These are phyloP conservation scores for Solanum microdontum DNA, from an alignment of 257 asterid species.

Conservation along the genomic window DNA sequence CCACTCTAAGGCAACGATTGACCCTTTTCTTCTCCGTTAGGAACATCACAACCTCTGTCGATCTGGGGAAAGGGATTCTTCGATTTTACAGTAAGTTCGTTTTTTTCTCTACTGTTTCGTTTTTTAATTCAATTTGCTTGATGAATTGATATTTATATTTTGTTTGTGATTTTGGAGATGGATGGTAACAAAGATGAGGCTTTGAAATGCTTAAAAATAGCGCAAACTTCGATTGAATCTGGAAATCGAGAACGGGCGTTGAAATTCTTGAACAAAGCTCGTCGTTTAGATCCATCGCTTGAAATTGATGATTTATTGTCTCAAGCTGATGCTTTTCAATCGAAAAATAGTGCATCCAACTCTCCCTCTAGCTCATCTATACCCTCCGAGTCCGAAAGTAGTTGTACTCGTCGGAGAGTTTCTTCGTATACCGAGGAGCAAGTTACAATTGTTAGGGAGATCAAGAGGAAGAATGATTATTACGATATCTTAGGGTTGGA, in stretches of 20 bases:
- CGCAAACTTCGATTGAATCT: slow-evolving; percentile 50
- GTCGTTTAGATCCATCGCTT: slow-evolving; percentile 63
- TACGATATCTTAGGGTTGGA: slow-evolving; percentile 84
- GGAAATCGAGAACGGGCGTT: slow-evolving; percentile 66
- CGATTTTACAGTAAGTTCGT: background rate
- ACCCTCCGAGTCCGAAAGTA: background rate
- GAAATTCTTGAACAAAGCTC: slow-evolving; percentile 75
- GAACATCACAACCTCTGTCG: background rate
- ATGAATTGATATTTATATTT: background rate
- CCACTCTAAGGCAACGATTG: background rate
- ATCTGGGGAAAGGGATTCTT: background rate
- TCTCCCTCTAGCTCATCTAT: slow-evolving; percentile 19
- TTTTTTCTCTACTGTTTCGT: background rate
- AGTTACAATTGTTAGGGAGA: slow-evolving; percentile 44
- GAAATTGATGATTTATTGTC: slow-evolving; percentile 42
- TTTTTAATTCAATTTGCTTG: background rate
- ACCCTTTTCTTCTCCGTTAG: background rate
- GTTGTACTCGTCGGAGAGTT: slow-evolving; percentile 9
- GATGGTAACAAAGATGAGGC: slow-evolving; percentile 99
- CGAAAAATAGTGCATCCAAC: slow-evolving; percentile 17
- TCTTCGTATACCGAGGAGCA: slow-evolving; percentile 59
- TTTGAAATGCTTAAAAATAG: slow-evolving; percentile 71
- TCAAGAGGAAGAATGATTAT: slow-evolving; percentile 76
- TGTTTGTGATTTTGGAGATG: slow-evolving; percentile 16
- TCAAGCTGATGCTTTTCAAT: slow-evolving; percentile 23